Evolutionary conservation across 805 yeast genomes (phyloP).

Genomic region (Yarrowia sp.): DNA sequence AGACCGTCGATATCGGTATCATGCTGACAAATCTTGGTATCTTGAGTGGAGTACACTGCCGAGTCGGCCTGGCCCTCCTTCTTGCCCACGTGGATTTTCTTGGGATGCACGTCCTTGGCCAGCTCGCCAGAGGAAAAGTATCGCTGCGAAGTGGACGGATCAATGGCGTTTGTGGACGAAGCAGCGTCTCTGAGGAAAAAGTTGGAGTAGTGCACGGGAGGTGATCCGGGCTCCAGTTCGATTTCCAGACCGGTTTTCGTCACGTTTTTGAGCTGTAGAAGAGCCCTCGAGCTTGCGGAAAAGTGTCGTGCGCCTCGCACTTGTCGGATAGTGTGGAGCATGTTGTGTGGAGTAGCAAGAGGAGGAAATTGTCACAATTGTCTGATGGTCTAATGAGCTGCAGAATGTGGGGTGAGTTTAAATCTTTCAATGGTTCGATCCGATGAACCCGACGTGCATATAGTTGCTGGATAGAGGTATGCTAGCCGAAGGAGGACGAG

Average conservation of each 20-base stretch:
- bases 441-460: neutral
- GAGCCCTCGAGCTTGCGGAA: neutral
- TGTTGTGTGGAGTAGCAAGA: neutral
- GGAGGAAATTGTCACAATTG: neutral
- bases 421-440: conserved; percentile 19
- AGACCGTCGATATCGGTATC: conserved; percentile 48
- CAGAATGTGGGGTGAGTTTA: conserved; percentile 36
- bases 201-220: conserved; percentile 42
- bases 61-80: conserved; percentile 17
- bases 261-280: conserved; percentile 31
- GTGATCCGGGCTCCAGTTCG: conserved; percentile 40
- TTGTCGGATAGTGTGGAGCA: conserved; percentile 18
- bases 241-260: conserved; percentile 21
- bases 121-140: conserved; percentile 63
- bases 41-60: conserved; percentile 3
- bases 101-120: conserved; percentile 33
- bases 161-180: conserved; percentile 57
- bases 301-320: conserved; percentile 1
- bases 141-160: conserved; percentile 65
- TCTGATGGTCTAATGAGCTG: conserved; percentile 12
- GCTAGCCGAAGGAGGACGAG: conserved; percentile 1
- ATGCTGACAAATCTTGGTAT: conserved; percentile 29
- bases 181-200: conserved; percentile 72
- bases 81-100: conserved; percentile 32
- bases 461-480: conserved; percentile 1